A percentile compares a stretch with the other conserved stretches of the same genome.
phyloP scores from a whole-genome alignment of 2,329 filamentous ascomycete genomes.

The Diatrype stigma region DNA sequence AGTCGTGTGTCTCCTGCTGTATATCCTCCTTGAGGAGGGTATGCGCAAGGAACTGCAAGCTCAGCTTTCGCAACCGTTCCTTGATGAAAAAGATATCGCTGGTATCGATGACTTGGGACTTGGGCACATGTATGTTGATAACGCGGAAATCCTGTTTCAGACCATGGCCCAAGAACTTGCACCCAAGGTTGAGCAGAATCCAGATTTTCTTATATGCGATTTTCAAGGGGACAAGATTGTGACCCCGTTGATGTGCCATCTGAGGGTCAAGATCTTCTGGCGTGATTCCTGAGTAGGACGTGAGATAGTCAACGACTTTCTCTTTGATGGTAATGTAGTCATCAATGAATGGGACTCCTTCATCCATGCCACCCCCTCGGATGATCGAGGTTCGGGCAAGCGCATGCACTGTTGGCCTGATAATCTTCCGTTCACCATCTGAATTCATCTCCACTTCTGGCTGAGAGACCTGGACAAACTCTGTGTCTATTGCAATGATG shows the following conservation, averaged over 20 bases:
- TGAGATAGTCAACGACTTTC: slow-evolving; percentile 91
- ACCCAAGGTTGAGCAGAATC: slow-evolving; percentile 91
- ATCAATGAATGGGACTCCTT: slow-evolving; percentile 88
- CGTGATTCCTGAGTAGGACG: slow-evolving; percentile 87
- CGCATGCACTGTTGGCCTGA: slow-evolving; percentile 84
- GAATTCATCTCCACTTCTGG: slow-evolving; percentile 96
- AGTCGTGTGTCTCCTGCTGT: slow-evolving; percentile 88
- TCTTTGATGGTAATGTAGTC: slow-evolving; percentile 94
- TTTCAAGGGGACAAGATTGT: slow-evolving; percentile 84
- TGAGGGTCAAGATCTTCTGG: slow-evolving; percentile 74
- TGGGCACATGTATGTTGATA: slow-evolving; percentile 95
- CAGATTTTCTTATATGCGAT: slow-evolving; percentile 97
- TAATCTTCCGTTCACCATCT: slow-evolving; percentile 86
- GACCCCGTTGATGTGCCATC: slow-evolving; percentile 57
- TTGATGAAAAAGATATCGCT: slow-evolving; percentile 86
- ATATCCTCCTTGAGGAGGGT: slow-evolving; percentile 89
- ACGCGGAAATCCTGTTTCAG: slow-evolving; percentile 94
- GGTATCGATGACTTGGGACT: slow-evolving; percentile 87
- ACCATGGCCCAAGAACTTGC: slow-evolving; percentile 89
- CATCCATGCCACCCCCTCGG: slow-evolving; percentile 70
- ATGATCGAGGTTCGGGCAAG: slow-evolving; percentile 91
- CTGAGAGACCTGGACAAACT: slow-evolving; percentile 89
- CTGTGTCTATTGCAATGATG: slow-evolving; percentile 87
- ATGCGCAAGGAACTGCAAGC: slow-evolving; percentile 88
- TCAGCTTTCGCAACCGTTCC: slow-evolving; percentile 77